phyloP scores from a whole-genome alignment of 129 eudicot species.

The Helichrysum umbraculigerum region DNA sequence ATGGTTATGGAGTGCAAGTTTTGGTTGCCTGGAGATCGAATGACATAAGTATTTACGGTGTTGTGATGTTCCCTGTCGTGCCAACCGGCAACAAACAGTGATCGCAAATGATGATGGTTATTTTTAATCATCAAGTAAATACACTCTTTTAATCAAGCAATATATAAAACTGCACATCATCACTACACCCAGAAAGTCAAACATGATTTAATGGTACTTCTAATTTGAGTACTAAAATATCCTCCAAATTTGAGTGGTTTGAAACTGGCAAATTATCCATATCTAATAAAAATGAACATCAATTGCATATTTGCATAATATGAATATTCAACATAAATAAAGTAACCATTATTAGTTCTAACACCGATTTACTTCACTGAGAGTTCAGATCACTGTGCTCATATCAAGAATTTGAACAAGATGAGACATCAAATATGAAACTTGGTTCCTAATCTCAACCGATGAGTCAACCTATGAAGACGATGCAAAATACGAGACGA shows the following conservation, averaged over 20 bases:
- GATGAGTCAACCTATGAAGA: too few relatives aligned
- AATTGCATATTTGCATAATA: neutral
- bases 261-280: neutral
- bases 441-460: too few relatives aligned
- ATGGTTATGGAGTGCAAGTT: neutral
- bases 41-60: slow-evolving; percentile 23
- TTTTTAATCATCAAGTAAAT: neutral
- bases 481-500: too few relatives aligned
- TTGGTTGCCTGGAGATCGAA: neutral
- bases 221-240: slow-evolving; percentile 30
- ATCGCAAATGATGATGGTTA: neutral
- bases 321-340: neutral
- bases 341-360: neutral
- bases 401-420: too few relatives aligned
- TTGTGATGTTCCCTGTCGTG: slow-evolving; percentile 20
- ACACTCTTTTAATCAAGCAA: neutral
- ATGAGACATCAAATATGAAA: too few relatives aligned
- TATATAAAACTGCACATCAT: neutral
- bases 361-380: too few relatives aligned
- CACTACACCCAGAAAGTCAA: slow-evolving; percentile 18
- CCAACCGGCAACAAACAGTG: slow-evolving; percentile 21
- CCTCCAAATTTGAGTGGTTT: neutral
- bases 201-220: slow-evolving; percentile 94
- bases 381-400: too few relatives aligned
- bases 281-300: neutral